Evolutionary conservation across 176 grass and related monocot genomes (phyloP).

Genomic region (Carex scoparia): DNA sequence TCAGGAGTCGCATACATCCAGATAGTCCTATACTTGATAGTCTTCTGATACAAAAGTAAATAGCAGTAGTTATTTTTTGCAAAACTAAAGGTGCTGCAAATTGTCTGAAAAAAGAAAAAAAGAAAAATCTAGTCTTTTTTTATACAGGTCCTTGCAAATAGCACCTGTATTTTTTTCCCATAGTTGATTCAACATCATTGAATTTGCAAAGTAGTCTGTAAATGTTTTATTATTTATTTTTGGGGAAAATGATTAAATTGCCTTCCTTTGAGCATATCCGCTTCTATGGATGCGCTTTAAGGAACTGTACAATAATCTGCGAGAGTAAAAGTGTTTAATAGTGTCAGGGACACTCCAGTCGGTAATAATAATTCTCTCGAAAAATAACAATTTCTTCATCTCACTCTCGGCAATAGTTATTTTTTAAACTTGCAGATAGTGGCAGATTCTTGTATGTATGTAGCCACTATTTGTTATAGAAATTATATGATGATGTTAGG

Average conservation of each 20-base stretch:
- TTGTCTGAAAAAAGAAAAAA: not conserved
- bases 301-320: no score
- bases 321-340: no score
- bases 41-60: constrained; percentile 64
- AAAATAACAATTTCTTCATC: no score
- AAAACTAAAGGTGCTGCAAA: not conserved
- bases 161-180: constrained; percentile 11
- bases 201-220: not conserved
- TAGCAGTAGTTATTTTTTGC: constrained; percentile 5
- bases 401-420: no score
- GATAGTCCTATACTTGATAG: constrained; percentile 69
- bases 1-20: constrained; percentile 33
- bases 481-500: not conserved
- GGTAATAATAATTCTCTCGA: no score
- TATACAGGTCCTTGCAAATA: constrained; percentile 1
- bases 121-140: not conserved
- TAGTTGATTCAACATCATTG: not conserved
- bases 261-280: not conserved
- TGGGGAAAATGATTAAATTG: not conserved
- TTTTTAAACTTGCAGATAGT: no score
- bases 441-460: no score
- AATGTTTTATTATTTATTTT: not conserved
- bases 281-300: not conserved
- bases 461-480: not conserved
- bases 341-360: no score